These are phyloP conservation scores for Moricandia arvensis DNA, from an alignment of 345 rosid genomes.

Conservation along the genomic window DNA sequence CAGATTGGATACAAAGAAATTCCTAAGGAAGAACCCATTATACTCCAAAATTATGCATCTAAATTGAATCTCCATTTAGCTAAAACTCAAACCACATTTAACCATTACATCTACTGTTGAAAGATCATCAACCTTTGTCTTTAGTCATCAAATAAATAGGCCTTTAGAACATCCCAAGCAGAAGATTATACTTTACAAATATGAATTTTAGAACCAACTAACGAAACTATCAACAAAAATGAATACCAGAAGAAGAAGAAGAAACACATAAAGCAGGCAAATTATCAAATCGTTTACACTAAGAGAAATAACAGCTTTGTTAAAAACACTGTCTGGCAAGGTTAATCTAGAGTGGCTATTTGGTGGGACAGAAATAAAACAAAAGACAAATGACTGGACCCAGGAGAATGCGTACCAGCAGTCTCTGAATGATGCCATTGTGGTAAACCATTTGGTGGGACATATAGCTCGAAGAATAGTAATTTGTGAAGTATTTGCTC, in stretches of 20 bases:
- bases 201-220: too few species aligned
- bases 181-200: not conserved
- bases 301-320: not conserved
- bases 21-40: not conserved
- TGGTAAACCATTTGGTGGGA: conserved; percentile 87
- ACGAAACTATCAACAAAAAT: not conserved
- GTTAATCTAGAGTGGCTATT: not conserved
- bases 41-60: not conserved
- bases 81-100: not conserved
- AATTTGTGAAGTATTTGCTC: conserved; percentile 56
- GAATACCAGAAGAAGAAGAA: not conserved
- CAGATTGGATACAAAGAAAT: not conserved
- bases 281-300: not conserved
- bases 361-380: not conserved
- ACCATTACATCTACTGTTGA: not conserved
- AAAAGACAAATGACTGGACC: conserved; percentile 5
- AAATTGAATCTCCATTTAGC: not conserved
- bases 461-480: conserved; percentile 73
- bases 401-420: conserved; percentile 57
- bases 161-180: not conserved
- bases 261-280: not conserved
- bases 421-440: conserved; percentile 58
- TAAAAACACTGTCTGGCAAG: not conserved
- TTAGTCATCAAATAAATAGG: not conserved
- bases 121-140: not conserved